Evolutionary conservation across 345 rosid species (phyloP), one percentile per base, ranked within the genome.

Genomic region (Populus alba): DNA sequence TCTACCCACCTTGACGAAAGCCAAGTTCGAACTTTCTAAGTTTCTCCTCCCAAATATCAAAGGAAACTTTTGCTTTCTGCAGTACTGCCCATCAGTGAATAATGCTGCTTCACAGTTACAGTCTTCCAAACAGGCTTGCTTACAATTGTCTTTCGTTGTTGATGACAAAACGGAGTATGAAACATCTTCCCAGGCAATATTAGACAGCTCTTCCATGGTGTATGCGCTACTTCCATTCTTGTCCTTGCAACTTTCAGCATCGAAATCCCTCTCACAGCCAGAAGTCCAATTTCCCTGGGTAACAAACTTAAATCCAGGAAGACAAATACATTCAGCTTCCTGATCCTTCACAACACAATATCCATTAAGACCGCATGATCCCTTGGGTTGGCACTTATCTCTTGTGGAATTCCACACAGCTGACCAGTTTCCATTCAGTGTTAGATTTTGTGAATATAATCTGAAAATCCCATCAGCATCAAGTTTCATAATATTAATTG

Each of bases 41-140:
- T 5, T 6, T 72, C 57, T 55, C 66, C 73, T 82, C 27, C 84
- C 84, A 8, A 59, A 81, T 66, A 75, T 83, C 70, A 78, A 53
- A 25, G 86, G 89, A 37, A 84, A 83, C 71, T 68, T 66, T 51
- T 78, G 86, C 75, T 72, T 75, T 2, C 12, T 75, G 71, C 87
- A 39, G 12, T 39, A 80, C 12, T 59, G 12, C 16, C 71, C 59
- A 15, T 37, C n/a, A 0, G 5, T 70, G 37, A 29, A 84, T 11
- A 82, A 67, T 0, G 80, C 86, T 13, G 77, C 88, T 71, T 85
- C 77, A 18, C 87, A 85, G 63, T 75, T 78, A 20, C 82, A 78
- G 38, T 85, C 83, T 29, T 61, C 76, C 57, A 69, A 35, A 43
- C 86, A 84, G 8, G 81, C 84, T 66, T 72, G 29, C 4, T 4